Base-by-base conservation (phyloP, 108 stramenopile genomes). In the Fragilariopsis cylindrus region DNA sequence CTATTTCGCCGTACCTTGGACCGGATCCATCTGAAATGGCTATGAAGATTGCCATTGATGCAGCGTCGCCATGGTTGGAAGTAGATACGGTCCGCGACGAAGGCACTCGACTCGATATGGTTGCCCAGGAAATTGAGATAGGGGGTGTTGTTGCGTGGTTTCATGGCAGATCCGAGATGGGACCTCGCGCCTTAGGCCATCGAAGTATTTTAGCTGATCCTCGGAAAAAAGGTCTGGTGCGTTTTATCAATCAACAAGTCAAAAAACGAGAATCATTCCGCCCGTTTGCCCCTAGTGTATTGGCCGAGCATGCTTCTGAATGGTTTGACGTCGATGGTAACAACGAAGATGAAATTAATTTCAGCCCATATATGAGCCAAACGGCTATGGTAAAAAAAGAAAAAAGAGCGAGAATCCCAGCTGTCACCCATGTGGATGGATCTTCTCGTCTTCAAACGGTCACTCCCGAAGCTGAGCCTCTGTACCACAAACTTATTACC, bases 401-500 rank as follows among this genome's bases (percentile, higher is more conserved):
- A 11, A 92, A 92, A 77, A 69, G 79, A 57, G 73, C 56, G 1
- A 46, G 74, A 57, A 92, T 98, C 46, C 97, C 97, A 5, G 96
- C 97, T 30, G 94, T 97, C 6, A 95, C 92, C 39, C 98, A 98
- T 78, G 96, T 98, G 4, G 98, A 98, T 78, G 96, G 95, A 0
- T 95, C 96, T 4, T 94, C 96, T 7, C 88, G 98, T 47, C 79
- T 97, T 49, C 98, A 98, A 79, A 98, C 96, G 45, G 96, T 98
- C 3, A 90, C 91, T n/a, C n/a, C 40, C 4, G 78, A 85, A 45
- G 82, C 81, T 46, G 90, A 93, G 64, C 90, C 91, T 4, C 69
- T 90, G 13, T 98, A 97, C 66, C 89, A 97, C 75, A 76, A 80
- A 43, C 75, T 98, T 49, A 96, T 98, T 57, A 65, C 77, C 44